Conservation (phyloP, 306 rosid genomes). For the Vigna unguiculata region DNA sequence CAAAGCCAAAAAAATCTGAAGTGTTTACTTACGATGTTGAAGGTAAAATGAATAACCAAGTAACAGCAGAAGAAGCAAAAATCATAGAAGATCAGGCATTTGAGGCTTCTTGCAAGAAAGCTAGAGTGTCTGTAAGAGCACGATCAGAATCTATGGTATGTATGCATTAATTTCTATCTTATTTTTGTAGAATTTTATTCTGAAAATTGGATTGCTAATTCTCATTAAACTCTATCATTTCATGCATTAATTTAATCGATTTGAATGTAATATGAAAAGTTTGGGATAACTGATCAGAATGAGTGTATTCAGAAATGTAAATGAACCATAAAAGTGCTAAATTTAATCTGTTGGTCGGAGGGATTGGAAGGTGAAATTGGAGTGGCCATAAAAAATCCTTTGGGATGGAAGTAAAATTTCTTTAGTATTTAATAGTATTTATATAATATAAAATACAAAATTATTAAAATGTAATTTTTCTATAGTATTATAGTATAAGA, state of each 20-base stretch:
- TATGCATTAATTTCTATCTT: conserved; percentile 5
- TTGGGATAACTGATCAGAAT: too few relatives aligned
- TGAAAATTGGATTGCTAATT: not conserved
- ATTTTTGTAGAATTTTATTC: not conserved
- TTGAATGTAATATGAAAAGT: too few relatives aligned
- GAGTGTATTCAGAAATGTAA: too few relatives aligned
- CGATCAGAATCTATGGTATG: conserved; percentile 49
- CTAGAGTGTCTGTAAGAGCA: conserved; percentile 57
- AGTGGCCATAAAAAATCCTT: too few relatives aligned
- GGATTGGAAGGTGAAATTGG: too few relatives aligned
- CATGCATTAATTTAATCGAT: not conserved
- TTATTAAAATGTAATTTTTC: too few relatives aligned
- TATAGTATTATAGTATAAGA: too few relatives aligned
- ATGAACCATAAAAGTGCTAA: too few relatives aligned
- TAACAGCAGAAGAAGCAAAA: conserved; percentile 30
- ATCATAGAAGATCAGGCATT: conserved; percentile 29
- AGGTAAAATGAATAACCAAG: not conserved
- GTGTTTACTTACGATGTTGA: conserved; percentile 2
- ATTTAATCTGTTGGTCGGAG: too few relatives aligned
- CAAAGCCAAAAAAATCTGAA: conserved; percentile 13
- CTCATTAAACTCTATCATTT: not conserved
- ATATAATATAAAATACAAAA: too few relatives aligned
- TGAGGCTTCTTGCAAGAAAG: conserved; percentile 42
- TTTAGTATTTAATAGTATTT: too few relatives aligned
- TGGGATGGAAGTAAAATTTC: too few relatives aligned